A percentile compares a stretch with the other conserved stretches of the same genome.
Conservation (phyloP, 106 monocot genomes). For the Dioscorea dumetorum region DNA sequence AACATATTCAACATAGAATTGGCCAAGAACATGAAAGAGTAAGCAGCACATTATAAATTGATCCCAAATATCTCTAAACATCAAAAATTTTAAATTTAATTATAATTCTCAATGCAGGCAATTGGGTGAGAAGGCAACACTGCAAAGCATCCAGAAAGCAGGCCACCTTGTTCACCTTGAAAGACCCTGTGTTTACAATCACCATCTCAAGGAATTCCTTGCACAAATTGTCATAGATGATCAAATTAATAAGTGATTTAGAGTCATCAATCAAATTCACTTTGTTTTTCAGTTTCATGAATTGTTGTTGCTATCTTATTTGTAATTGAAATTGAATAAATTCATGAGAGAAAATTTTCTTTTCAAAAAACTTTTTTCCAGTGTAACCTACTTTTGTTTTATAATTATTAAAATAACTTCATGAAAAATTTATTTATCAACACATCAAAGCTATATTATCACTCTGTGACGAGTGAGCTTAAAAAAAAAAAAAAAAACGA, state of each 20-base stretch:
- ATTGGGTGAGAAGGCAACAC: slow-evolving; percentile 51
- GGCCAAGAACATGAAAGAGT: slow-evolving; percentile 37
- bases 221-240: slow-evolving; percentile 22
- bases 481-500: too few relatives aligned
- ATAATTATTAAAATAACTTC: too few relatives aligned
- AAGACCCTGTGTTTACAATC: slow-evolving; percentile 53
- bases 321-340: neutral
- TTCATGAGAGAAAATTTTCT: neutral
- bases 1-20: slow-evolving; percentile 32
- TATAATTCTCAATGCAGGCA: slow-evolving; percentile 27
- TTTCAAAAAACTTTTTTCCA: too few relatives aligned
- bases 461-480: too few relatives aligned
- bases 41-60: neutral
- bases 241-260: neutral
- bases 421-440: too few relatives aligned
- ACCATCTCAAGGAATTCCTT: slow-evolving; percentile 61
- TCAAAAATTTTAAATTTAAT: too few relatives aligned
- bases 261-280: slow-evolving; percentile 5
- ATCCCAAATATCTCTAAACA: too few relatives aligned
- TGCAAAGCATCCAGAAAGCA: slow-evolving; percentile 49
- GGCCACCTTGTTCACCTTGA: slow-evolving; percentile 83
- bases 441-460: too few relatives aligned
- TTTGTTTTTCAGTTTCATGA: neutral
- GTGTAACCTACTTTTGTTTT: too few relatives aligned
- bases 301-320: neutral